Evolutionary conservation across 305 asterid genomes (phyloP).

Genomic region (Solanum chacoense): DNA sequence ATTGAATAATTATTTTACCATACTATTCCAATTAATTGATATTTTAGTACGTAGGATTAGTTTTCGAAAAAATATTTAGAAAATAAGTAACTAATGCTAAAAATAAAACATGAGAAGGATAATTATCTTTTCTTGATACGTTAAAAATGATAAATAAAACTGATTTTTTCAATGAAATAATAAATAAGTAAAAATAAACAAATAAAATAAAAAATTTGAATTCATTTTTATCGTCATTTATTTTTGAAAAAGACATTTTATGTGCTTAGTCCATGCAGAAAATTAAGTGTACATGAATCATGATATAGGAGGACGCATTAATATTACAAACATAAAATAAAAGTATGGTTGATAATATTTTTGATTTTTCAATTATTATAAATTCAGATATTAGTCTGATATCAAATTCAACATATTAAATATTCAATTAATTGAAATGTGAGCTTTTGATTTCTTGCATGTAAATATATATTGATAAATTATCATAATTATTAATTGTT

Average conservation of each 20-base stretch:
- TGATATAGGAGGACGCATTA: background rate
- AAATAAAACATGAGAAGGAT: background rate
- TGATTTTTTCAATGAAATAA: background rate
- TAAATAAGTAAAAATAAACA: background rate
- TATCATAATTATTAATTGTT: background rate
- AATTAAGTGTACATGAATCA: background rate
- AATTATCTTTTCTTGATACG: background rate
- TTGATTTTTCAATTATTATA: background rate
- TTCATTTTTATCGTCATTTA: background rate
- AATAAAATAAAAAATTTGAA: background rate
- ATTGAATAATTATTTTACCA: background rate
- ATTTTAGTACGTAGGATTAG: background rate
- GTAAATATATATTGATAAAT: background rate
- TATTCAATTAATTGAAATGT: background rate
- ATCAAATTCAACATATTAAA: background rate
- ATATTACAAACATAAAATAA: background rate
- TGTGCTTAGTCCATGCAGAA: background rate
- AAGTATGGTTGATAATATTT: background rate
- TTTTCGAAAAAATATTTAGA: background rate
- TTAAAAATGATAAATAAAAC: background rate
- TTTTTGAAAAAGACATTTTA: background rate
- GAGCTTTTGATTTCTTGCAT: background rate
- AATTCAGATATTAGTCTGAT: background rate
- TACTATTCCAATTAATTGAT: background rate
- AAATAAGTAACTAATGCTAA: background rate